Base-by-base conservation (phyloP, 371 early-diverging fungal genomes). In the Rhizopus delemar region DNA sequence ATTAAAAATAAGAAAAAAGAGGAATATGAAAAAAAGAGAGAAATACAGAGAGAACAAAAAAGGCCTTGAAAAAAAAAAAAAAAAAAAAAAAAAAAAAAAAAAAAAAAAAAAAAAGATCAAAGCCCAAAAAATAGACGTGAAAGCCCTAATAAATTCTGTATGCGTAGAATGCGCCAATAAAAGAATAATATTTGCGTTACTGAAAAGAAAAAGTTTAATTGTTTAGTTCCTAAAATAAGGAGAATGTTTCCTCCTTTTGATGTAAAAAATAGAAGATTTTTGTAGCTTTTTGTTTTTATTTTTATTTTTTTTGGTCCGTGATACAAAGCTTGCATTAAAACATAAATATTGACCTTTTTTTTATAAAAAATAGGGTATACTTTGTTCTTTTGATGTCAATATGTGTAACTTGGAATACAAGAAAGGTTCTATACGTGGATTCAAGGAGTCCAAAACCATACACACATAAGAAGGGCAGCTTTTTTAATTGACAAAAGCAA, bases 1-100 rank as follows among this genome's bases (percentile, higher is more conserved):
- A 68, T 62, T 61, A 65, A 62, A 59, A 73, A 59, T 61, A 64
- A 65, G 54, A 51, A 57, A 34, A 36, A 33, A 54, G 39, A 52
- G 33, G 16, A 39, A 46, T 36, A 52, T 32, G 41, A 46, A 56
- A 45, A 46, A 52, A 53, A 57, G 38, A 43, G 15, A 48, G 46
- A 29, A 59, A 48, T 46, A 15, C 8, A 43, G 5, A 15, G n/a
- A 43, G n/a, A 43, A 22, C 22, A 22, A 22, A 22, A 22, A 22
- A 22, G 22, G 22, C 22, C 8, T 8, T 39, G 1, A 2, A 48
- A 48, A 29, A 48, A 31, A 48, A 48, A 48, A 31, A 16, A 13
- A 48, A 31, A 16, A 11, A 13, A 56, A 34, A 38, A 39, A 52
- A 39, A 52, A 16, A 52, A 15, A 7, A 52, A 52, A 53, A 41